These are phyloP conservation scores for Aureoboletus auriporus DNA, from an alignment of 768 basidiomycete genomes.

Conservation along the genomic window DNA sequence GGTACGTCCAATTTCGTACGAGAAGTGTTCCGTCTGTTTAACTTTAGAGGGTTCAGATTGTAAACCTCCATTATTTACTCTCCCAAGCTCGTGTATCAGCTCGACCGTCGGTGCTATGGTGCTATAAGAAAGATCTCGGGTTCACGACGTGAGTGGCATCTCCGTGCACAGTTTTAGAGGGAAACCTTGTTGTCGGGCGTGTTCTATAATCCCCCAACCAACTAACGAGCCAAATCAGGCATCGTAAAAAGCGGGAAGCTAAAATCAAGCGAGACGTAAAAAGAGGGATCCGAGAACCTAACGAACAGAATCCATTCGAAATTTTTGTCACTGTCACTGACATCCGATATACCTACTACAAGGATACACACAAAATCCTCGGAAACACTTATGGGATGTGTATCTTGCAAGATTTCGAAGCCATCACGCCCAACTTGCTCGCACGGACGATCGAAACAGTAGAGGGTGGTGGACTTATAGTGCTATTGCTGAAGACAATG, in stretches of 20 bases:
- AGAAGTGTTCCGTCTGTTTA: background rate
- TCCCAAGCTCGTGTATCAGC: conserved; percentile 89
- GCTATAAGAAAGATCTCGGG: conserved; percentile 97
- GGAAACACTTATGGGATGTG: conserved; percentile 98
- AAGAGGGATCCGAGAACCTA: conserved; percentile 87
- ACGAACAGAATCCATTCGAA: conserved; percentile 97
- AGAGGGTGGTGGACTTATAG: conserved; percentile 88
- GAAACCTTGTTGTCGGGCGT: background rate
- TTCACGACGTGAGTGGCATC: conserved; percentile 73
- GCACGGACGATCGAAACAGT: conserved; percentile 98
- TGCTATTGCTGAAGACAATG: conserved; percentile 93
- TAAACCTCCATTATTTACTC: conserved; percentile 92
- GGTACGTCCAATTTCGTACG: conserved; percentile 37
- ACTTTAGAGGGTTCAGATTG: conserved; percentile 51
- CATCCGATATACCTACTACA: conserved; percentile 98
- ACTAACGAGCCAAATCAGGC: conserved; percentile 39
- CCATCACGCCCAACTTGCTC: conserved; percentile 94
- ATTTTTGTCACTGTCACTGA: conserved; percentile 99
- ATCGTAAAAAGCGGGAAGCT: conserved; percentile 94
- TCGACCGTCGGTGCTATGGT: conserved; percentile 92
- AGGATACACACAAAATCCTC: conserved; percentile 93
- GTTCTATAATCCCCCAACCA: background rate
- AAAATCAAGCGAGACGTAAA: conserved; percentile 97
- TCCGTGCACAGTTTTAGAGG: background rate
- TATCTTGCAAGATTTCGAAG: conserved; percentile 96